Evolutionary conservation across 2,329 filamentous ascomycete species (phyloP).

Genomic region (Colletotrichum nymphaeae): DNA sequence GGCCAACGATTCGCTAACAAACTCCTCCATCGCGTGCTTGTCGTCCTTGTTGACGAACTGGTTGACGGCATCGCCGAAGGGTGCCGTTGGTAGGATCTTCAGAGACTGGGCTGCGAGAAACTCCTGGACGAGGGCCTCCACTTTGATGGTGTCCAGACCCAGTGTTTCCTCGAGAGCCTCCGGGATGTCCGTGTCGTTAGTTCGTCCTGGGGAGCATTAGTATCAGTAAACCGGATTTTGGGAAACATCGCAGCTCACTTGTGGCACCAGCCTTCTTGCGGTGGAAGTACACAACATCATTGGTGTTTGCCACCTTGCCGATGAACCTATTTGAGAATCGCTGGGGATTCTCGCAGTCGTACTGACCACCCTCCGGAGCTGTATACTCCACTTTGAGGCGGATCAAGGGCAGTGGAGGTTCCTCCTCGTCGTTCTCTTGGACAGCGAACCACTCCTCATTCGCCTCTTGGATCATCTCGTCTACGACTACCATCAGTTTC

Average conservation of each 20-base stretch:
- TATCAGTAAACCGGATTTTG: not conserved
- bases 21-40: slow-evolving; percentile 88
- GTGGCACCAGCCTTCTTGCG: slow-evolving; percentile 79
- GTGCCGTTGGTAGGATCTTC: slow-evolving; percentile 91
- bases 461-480: slow-evolving; percentile 89
- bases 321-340: slow-evolving; percentile 94
- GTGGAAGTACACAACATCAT: slow-evolving; percentile 94
- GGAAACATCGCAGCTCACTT: slow-evolving; percentile 48
- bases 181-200: slow-evolving; percentile 67
- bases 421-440: slow-evolving; percentile 73
- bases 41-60: slow-evolving; percentile 97
- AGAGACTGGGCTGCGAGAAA: slow-evolving; percentile 89
- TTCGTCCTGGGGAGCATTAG: slow-evolving; percentile 43
- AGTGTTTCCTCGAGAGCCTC: slow-evolving; percentile 73
- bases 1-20: slow-evolving; percentile 78
- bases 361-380: slow-evolving; percentile 84
- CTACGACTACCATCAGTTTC: slow-evolving; percentile 80
- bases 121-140: slow-evolving; percentile 89
- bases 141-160: slow-evolving; percentile 82
- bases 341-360: slow-evolving; percentile 94
- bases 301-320: slow-evolving; percentile 91
- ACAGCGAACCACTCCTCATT: slow-evolving; percentile 82
- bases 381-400: slow-evolving; percentile 92
- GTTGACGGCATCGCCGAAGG: slow-evolving; percentile 91
- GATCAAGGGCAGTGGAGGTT: slow-evolving; percentile 82